Base-by-base conservation (phyloP, 169 alveolate species). In the Plasmodium coatneyi region DNA sequence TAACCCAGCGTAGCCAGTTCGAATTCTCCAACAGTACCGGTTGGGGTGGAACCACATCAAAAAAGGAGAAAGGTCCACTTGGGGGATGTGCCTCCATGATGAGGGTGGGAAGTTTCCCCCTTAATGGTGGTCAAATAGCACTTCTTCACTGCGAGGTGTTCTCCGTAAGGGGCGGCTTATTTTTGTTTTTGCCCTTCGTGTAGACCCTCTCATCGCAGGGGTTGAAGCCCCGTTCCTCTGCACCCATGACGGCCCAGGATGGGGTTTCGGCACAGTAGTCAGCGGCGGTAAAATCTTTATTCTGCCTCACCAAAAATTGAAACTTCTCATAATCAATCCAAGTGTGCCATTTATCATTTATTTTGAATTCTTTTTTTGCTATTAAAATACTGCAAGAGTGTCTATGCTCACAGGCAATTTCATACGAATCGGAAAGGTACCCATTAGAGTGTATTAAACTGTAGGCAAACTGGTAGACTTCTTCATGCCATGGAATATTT, bases 221-320 rank as follows among this genome's bases (percentile, higher is more conserved):
- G 80, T 96, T 98, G 80, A 97, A 97, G n/a, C 98, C 98, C 72
- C 95, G 93, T 83, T 96, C 98, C 41, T 84, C 95, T 14, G 98
- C 91, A 12, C 98, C 98, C 71, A 93, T 92, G 22, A 96, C 93
- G 1, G 98, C 99, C 99, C 99, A 98, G 25, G 89, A 81, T 0
- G 99, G 99, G 12, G 98, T 96, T 32, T 95, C 97, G 30, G 91
- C 95, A 56, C 97, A 95, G 93, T 97, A 97, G 76, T 97, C 98
- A 10, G 92, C 30, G 2, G 97, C 97, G 16, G 93, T 60, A 92
- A 97, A 96, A 78, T 95, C 92, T 28, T 71, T 71, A 22, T 96
- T 96, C 52, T 93, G 92, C 41, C 92, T 76, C 56, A 96, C 98
- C 74, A 98, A 95, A 16, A 80, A 90, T 80, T 96, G 97, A 93